phyloP scores from a whole-genome alignment of 2,329 filamentous ascomycete genomes.

The Paraphaeosphaeria minitans region DNA sequence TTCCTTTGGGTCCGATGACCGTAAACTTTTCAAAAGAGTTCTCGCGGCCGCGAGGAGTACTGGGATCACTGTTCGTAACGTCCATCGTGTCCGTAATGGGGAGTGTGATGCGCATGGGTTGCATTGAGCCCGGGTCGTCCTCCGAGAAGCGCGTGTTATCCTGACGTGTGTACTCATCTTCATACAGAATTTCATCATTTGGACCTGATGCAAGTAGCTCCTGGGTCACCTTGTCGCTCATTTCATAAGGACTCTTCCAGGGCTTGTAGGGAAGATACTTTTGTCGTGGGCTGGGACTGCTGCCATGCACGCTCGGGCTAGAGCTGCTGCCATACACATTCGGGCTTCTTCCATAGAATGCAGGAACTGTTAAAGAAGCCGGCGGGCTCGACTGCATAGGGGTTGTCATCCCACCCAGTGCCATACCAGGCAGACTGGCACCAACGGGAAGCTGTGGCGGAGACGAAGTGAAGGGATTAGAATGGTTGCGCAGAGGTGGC shows the following conservation, averaged over 20 bases:
- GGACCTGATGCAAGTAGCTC: slow-evolving; percentile 44
- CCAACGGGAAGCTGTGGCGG: slow-evolving; percentile 27
- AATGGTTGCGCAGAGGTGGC: slow-evolving; percentile 26
- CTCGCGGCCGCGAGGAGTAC: slow-evolving; percentile 34
- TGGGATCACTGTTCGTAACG: not conserved
- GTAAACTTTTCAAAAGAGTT: slow-evolving; percentile 45
- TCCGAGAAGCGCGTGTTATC: not conserved
- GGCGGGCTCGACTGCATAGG: slow-evolving; percentile 19
- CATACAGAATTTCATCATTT: slow-evolving; percentile 43
- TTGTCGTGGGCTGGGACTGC: slow-evolving; percentile 7
- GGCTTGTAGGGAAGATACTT: slow-evolving; percentile 25
- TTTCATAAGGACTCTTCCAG: slow-evolving; percentile 27
- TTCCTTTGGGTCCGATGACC: slow-evolving; percentile 40
- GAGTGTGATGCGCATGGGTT: not conserved
- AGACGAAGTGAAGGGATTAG: slow-evolving; percentile 37
- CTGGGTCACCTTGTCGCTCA: slow-evolving; percentile 41
- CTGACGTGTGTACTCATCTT: slow-evolving; percentile 5
- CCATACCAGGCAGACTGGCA: slow-evolving; percentile 15
- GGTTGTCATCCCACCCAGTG: slow-evolving; percentile 11
- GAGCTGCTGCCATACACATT: not conserved
- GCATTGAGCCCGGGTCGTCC: not conserved
- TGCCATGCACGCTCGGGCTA: not conserved
- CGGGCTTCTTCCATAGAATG: slow-evolving; percentile 13
- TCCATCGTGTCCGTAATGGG: not conserved
- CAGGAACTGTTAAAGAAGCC: slow-evolving; percentile 24